phyloP scores from a whole-genome alignment of 805 yeast genomes.

The Yamadazyma philogaea region DNA sequence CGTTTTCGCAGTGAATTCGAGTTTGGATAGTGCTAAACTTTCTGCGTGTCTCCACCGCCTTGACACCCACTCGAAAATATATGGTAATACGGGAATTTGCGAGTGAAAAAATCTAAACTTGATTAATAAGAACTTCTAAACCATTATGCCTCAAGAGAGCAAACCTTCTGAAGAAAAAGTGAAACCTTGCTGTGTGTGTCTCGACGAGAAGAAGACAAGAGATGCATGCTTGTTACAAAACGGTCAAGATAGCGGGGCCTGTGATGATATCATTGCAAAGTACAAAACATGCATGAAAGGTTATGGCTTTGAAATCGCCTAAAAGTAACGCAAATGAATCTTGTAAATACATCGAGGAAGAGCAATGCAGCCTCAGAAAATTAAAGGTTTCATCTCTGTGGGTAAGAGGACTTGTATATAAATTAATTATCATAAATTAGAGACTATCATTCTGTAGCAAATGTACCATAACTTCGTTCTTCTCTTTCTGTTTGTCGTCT shows the following conservation, averaged over 20 bases:
- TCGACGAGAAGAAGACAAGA: conserved; percentile 72
- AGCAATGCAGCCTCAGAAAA: no score
- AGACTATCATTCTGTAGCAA: not conserved
- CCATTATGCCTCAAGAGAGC: conserved; percentile 11
- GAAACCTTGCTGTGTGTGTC: conserved; percentile 96
- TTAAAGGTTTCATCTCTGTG: no score
- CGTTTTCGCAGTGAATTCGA: conserved; percentile 2
- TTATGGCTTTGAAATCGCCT: conserved; percentile 64
- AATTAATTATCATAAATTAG: no score
- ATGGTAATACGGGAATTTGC: no score
- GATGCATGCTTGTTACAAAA: conserved; percentile 83
- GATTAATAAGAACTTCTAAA: no score
- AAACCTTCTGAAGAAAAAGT: conserved; percentile 48
- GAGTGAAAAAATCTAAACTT: no score
- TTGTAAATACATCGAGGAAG: no score
- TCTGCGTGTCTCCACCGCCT: not conserved
- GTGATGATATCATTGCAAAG: conserved; percentile 63
- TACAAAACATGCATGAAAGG: conserved; percentile 92
- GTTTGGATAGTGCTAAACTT: no score
- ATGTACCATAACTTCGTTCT: conserved; percentile 1
- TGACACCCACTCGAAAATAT: no score
- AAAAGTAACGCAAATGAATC: conserved; percentile 8
- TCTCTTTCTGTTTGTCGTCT: not conserved
- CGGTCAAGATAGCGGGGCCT: conserved; percentile 82
- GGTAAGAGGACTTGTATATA: not conserved